These are phyloP conservation scores for Cadophora luteo-olivacea DNA, from an alignment of 2,329 filamentous ascomycete genomes.

Conservation along the genomic window DNA sequence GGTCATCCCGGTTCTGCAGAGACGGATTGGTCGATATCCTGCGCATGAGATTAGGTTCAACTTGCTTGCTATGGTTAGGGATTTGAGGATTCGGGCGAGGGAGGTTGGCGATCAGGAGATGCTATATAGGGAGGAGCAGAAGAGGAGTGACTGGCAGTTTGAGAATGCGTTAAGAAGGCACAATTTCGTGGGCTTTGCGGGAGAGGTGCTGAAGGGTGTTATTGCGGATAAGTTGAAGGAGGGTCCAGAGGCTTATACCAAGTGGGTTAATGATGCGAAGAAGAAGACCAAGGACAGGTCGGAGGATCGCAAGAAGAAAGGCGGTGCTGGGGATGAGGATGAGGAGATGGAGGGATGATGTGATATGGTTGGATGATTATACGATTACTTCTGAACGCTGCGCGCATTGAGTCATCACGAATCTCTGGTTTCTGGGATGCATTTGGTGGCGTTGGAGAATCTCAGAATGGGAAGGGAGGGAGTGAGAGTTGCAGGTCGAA, in stretches of 20 bases:
- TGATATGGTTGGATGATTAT: not conserved
- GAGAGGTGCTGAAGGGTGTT: conserved; percentile 87
- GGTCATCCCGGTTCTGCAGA: conserved; percentile 86
- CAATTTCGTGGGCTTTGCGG: conserved; percentile 96
- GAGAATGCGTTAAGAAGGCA: conserved; percentile 92
- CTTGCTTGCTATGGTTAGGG: conserved; percentile 87
- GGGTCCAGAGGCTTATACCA: conserved; percentile 69
- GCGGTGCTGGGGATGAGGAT: conserved; percentile 36
- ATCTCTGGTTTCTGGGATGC: conserved; percentile 19
- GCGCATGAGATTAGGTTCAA: conserved; percentile 93
- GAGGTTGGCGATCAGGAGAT: conserved; percentile 85
- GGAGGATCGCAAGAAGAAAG: conserved; percentile 40
- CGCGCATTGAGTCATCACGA: conserved; percentile 27
- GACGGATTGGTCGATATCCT: conserved; percentile 85
- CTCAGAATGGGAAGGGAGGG: not conserved
- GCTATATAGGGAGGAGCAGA: conserved; percentile 80
- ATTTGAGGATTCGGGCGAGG: conserved; percentile 76
- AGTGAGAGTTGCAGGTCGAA: not conserved
- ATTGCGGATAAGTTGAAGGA: conserved; percentile 74
- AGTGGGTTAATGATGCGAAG: conserved; percentile 75
- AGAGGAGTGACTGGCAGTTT: conserved; percentile 87
- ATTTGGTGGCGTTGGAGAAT: conserved; percentile 24
- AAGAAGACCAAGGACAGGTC: conserved; percentile 55
- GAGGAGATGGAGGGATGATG: conserved; percentile 43
- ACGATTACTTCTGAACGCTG: conserved; percentile 1